phyloP scores from a whole-genome alignment of 257 asterid genomes.

The Fraxinus americana region DNA sequence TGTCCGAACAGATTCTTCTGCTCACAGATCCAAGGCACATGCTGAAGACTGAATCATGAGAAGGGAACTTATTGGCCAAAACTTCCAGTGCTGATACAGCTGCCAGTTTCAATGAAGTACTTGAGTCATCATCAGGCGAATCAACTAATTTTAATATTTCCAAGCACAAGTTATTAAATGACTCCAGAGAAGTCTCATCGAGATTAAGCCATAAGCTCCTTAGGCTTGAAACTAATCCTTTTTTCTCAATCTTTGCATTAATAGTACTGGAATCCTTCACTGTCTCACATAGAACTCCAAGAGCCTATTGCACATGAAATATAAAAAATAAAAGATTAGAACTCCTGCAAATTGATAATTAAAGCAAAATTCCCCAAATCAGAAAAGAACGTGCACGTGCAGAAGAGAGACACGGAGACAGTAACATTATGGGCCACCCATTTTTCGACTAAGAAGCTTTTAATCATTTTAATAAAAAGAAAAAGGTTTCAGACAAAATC shows the following conservation, averaged over 20 bases:
- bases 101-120: constrained; percentile 60
- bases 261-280: constrained; percentile 55
- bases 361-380: neutral
- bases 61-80: constrained; percentile 59
- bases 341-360: constrained; percentile 6
- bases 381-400: neutral
- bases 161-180: constrained; percentile 53
- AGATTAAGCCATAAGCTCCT: constrained; percentile 71
- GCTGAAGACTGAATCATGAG: constrained; percentile 56
- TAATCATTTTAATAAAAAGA: neutral
- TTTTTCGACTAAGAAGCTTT: neutral
- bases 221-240: constrained; percentile 40
- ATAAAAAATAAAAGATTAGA: constrained; percentile 20
- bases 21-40: constrained; percentile 75
- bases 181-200: constrained; percentile 44
- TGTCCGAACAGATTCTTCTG: constrained; percentile 56
- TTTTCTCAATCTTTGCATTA: constrained; percentile 45
- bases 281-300: constrained; percentile 71
- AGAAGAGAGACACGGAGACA: neutral
- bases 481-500: constrained; percentile 3
- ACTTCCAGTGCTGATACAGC: constrained; percentile 77
- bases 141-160: constrained; percentile 62
- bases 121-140: constrained; percentile 45
- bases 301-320: constrained; percentile 61
- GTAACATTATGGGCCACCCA: neutral